A percentile compares a stretch with the other conserved stretches of the same genome.
Conservation (phyloP, 2,329 filamentous ascomycete genomes). For the Claviceps sp. region DNA sequence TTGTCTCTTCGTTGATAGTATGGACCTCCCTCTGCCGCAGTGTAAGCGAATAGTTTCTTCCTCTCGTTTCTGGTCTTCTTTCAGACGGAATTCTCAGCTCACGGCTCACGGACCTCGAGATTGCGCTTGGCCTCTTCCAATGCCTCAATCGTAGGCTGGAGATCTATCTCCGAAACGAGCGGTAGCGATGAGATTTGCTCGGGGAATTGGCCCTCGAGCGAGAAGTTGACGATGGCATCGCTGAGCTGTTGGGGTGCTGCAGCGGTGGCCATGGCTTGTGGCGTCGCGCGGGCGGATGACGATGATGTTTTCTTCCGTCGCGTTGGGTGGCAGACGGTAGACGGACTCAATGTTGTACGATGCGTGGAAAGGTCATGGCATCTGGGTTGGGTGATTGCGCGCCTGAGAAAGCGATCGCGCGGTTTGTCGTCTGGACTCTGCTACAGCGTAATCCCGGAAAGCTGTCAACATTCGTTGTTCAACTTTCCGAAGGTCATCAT, state of each 20-base stretch:
- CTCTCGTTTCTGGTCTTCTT: neutral
- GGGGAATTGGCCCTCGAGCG: constrained; percentile 27
- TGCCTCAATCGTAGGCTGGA: constrained; percentile 27
- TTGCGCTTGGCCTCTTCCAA: constrained; percentile 21
- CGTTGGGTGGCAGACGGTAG: neutral
- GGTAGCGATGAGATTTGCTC: constrained; percentile 23
- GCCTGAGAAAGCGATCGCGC: neutral
- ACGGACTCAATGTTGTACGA: neutral
- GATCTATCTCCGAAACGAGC: constrained; percentile 23
- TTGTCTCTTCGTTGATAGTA: constrained; percentile 60
- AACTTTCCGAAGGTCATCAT: constrained; percentile 1
- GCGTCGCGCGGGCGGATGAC: neutral
- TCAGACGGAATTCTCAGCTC: neutral
- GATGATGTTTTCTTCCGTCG: neutral
- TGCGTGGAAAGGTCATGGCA: neutral
- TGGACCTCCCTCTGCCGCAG: constrained; percentile 48
- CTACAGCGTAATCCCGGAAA: neutral
- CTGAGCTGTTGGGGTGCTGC: constrained; percentile 21
- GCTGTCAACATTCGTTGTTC: constrained; percentile 5
- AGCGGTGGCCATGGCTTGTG: constrained; percentile 17
- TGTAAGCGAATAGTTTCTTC: neutral
- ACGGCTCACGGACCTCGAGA: constrained; percentile 24
- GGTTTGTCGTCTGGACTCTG: neutral
- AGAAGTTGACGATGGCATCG: constrained; percentile 27
- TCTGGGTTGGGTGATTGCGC: neutral